Conservation (phyloP, 2,329 filamentous ascomycete genomes). For the Grosmannia penicillata region DNA sequence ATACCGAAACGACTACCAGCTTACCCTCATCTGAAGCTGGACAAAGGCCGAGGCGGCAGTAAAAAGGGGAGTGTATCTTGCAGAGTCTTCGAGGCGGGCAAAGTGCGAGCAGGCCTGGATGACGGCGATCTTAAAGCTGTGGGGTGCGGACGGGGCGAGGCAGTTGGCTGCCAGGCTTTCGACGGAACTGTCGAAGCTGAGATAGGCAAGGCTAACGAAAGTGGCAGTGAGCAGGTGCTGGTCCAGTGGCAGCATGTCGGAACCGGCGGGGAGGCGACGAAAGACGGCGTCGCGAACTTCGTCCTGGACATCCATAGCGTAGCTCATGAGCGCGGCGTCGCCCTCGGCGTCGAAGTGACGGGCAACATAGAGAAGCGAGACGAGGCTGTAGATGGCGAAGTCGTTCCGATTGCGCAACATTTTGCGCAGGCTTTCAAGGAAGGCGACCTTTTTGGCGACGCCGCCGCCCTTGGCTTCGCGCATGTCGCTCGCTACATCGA, state of each 20-base stretch:
- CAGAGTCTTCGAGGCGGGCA: constrained; percentile 33
- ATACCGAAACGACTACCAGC: constrained; percentile 4
- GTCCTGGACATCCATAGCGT: constrained; percentile 54
- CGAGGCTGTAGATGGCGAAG: constrained; percentile 50
- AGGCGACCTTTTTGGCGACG: constrained; percentile 51
- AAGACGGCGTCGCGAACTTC: constrained; percentile 54
- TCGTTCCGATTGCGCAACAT: constrained; percentile 49
- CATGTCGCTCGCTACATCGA: constrained; percentile 54
- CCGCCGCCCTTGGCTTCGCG: constrained; percentile 46
- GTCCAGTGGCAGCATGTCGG: constrained; percentile 38
- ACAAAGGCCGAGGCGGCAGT: constrained; percentile 40
- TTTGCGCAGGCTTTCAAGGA: constrained; percentile 49
- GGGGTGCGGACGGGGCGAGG: constrained; percentile 39
- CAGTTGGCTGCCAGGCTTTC: constrained; percentile 42
- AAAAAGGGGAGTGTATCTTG: constrained; percentile 40
- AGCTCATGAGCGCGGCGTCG: constrained; percentile 46
- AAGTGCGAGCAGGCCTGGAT: constrained; percentile 50
- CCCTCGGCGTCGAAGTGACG: constrained; percentile 49
- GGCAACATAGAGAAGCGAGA: constrained; percentile 45
- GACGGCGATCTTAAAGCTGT: constrained; percentile 46
- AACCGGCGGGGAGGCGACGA: constrained; percentile 29
- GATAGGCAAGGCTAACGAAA: constrained; percentile 48
- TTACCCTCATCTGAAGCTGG: constrained; percentile 40
- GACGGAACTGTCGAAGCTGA: constrained; percentile 44
- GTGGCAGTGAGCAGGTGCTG: constrained; percentile 51